Evolutionary conservation across 441 rosid species (phyloP), one percentile per base, ranked within the genome.

Genomic region (Pelargonium myrrhifolium): DNA sequence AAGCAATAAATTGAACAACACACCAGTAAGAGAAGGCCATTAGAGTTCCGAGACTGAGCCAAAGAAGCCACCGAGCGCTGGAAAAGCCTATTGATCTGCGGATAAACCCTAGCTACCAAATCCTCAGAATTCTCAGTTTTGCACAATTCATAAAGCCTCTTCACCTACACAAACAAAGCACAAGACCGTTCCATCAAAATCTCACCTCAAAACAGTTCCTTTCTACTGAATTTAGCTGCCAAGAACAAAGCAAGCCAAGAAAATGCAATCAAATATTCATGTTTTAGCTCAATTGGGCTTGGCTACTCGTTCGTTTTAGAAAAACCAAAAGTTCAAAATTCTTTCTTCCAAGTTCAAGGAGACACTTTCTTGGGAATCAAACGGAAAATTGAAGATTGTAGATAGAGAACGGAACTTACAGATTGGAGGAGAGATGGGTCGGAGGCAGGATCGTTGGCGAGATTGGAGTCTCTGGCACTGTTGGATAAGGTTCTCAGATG

Each of bases 11-110:
- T 9, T 2, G 47, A 64, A 55, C 22, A 24, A 64, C 37, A 67
- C 60, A 91, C 97, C 81, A 89, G 85, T 69, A 91, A 84, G 82
- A 94, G 96, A 69, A 88, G 90, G 67, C 93, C 94, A 75, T 78
- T 78, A 17, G 97, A 74, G 5, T 88, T 79, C 40, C 65, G 77
- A 22, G 92, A 84, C 65, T 87, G 97, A 67, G 96, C 73, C 65
- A 89, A 74, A 8, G 96, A 88, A 72, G 92, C 74, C 11, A 88
- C 76, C 1, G 92, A 85, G 72, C 99, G 95, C 20, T 94, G 99
- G 70, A 94, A 94, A 72, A 89, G 86, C 80, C 86, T 91, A 80
- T 79, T 91, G 60, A 91, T 68, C 56, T 83, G 96, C 0, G 96
- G 95, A 80, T 82, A 91, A 75, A 89, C 82, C 78, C 99, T 85